These are phyloP conservation scores for Dalbergia cochinchinensis DNA, from an alignment of 306 rosid genomes.

Conservation along the genomic window DNA sequence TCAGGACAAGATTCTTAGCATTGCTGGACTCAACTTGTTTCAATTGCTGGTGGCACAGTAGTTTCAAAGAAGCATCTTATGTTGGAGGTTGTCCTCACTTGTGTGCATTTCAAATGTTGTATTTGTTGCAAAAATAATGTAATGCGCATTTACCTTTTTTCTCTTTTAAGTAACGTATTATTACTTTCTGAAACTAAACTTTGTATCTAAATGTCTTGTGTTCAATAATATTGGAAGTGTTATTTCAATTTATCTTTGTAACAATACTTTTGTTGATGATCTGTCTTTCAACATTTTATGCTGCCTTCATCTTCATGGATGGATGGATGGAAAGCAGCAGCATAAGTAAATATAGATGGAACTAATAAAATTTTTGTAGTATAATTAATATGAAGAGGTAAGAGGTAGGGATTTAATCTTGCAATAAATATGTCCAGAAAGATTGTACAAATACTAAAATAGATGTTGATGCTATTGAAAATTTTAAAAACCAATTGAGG, in stretches of 20 bases:
- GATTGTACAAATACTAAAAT: no score
- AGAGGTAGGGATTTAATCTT: neutral
- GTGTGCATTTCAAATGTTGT: neutral
- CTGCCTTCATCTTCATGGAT: no score
- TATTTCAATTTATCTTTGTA: neutral
- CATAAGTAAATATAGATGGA: neutral
- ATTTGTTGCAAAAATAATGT: neutral
- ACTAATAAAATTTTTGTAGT: neutral
- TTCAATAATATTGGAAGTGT: neutral
- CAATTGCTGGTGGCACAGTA: neutral
- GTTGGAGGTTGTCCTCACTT: neutral
- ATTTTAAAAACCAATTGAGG: neutral
- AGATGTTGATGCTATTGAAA: neutral
- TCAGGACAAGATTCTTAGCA: neutral
- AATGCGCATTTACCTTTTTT: no score
- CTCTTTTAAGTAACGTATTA: neutral
- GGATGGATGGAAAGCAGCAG: neutral
- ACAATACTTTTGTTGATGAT: neutral
- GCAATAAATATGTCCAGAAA: neutral
- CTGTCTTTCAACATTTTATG: neutral
- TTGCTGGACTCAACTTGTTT: neutral
- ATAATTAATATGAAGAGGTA: neutral
- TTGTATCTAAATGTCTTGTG: neutral
- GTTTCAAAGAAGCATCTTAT: neutral
- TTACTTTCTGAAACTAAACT: neutral